These are phyloP conservation scores for Yamadazyma tumulicola DNA, from an alignment of 805 yeast genomes.

Conservation along the genomic window DNA sequence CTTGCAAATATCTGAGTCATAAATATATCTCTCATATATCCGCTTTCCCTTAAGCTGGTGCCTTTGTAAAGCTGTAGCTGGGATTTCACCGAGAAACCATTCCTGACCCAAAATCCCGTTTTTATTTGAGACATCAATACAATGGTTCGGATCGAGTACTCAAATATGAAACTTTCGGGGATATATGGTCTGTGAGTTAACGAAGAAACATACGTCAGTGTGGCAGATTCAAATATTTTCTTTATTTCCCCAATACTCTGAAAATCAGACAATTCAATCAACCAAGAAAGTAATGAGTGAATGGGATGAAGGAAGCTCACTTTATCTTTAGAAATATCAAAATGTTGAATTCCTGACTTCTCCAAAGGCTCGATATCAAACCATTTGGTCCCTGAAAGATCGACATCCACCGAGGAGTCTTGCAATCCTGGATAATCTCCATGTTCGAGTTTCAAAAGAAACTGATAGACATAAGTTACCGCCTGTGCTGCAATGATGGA, in stretches of 20 bases:
- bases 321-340: conserved; percentile 32
- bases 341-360: conserved; percentile 20
- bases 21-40: conserved; percentile 75
- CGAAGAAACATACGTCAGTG: not conserved
- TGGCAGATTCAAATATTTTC: conserved; percentile 16
- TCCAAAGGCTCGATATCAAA: conserved; percentile 21
- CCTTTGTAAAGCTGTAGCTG: conserved; percentile 79
- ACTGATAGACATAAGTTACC: conserved; percentile 26
- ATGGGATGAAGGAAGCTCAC: conserved; percentile 79
- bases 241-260: conserved; percentile 19
- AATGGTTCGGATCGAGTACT: conserved; percentile 72
- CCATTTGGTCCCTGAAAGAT: conserved; percentile 12
- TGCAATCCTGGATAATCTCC: conserved; percentile 23
- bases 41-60: conserved; percentile 77
- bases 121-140: conserved; percentile 81
- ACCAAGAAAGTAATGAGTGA: conserved; percentile 69
- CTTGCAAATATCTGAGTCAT: conserved; percentile 63
- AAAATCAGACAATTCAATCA: conserved; percentile 52
- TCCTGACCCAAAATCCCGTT: conserved; percentile 91
- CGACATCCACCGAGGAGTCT: conserved; percentile 26
- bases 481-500: conserved; percentile 18
- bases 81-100: conserved; percentile 76
- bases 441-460: conserved; percentile 28
- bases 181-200: conserved; percentile 7
- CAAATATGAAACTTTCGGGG: conserved; percentile 43